Evolutionary conservation across 208 protist genomes (phyloP).

Genomic region (Leishmania braziliensis): DNA sequence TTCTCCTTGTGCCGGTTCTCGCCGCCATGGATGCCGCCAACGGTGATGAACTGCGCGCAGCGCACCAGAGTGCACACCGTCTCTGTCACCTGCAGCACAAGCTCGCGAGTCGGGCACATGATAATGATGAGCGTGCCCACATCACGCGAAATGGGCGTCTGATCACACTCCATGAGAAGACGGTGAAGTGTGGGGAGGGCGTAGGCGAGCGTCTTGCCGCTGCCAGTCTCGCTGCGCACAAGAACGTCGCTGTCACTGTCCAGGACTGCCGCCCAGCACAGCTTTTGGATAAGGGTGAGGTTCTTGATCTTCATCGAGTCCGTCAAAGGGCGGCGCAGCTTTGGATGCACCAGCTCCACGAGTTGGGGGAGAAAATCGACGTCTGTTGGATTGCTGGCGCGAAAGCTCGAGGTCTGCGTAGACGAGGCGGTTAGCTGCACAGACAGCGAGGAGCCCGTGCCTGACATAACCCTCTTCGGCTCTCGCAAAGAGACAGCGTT

Average conservation of each 20-base stretch:
- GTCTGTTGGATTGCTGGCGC: slow-evolving; percentile 46
- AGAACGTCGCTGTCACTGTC: slow-evolving; percentile 81
- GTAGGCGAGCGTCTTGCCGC: slow-evolving; percentile 95
- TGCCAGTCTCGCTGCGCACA: slow-evolving; percentile 91
- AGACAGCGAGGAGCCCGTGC: background rate
- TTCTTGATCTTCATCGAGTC: slow-evolving; percentile 64
- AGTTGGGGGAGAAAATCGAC: slow-evolving; percentile 48
- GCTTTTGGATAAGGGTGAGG: slow-evolving; percentile 93
- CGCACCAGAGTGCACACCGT: slow-evolving; percentile 69
- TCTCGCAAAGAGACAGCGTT: slow-evolving; percentile 27
- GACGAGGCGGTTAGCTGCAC: slow-evolving; percentile 3
- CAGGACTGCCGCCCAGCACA: slow-evolving; percentile 91
- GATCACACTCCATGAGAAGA: slow-evolving; percentile 80
- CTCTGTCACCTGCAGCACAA: slow-evolving; percentile 86
- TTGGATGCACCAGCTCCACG: slow-evolving; percentile 66
- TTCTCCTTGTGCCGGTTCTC: slow-evolving; percentile 90
- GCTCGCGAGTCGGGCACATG: slow-evolving; percentile 87
- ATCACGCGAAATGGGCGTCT: slow-evolving; percentile 63
- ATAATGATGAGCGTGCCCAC: slow-evolving; percentile 81
- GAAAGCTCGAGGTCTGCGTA: slow-evolving; percentile 36
- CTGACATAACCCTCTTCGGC: slow-evolving; percentile 13
- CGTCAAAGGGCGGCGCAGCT: slow-evolving; percentile 63
- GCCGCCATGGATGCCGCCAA: slow-evolving; percentile 78
- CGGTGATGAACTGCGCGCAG: slow-evolving; percentile 86
- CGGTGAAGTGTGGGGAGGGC: slow-evolving; percentile 94